Evolutionary conservation across 768 basidiomycete genomes (phyloP).

Genomic region (Agaricus bisporus): DNA sequence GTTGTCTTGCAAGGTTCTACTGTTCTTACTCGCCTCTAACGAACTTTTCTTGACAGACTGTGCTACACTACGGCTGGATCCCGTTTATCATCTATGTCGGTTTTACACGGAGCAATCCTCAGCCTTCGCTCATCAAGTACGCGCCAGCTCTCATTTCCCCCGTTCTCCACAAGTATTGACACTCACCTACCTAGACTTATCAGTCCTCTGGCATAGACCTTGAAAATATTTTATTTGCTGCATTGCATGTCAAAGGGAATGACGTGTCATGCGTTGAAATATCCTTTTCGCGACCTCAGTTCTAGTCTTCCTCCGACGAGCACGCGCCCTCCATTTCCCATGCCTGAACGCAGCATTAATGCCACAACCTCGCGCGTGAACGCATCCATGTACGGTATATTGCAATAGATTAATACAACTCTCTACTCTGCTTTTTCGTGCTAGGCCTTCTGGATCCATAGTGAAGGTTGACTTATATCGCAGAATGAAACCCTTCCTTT

Average conservation of each 20-base stretch:
- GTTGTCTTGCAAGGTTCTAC: conserved; percentile 21
- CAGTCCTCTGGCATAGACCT: conserved; percentile 78
- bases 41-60: conserved; percentile 45
- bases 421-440: not conserved
- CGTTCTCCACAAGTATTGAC: conserved; percentile 6
- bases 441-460: not conserved
- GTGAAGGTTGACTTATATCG: not conserved
- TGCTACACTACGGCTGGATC: conserved; percentile 94
- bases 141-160: conserved; percentile 23
- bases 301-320: not conserved
- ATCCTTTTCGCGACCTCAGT: conserved; percentile 10
- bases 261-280: not conserved
- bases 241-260: not conserved
- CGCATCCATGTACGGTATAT: conserved; percentile 9
- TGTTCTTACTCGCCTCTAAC: not conserved
- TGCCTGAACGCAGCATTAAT: not conserved
- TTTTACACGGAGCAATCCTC: conserved; percentile 87
- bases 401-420: conserved; percentile 9
- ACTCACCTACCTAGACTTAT: conserved; percentile 59
- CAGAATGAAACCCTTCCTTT: no score
- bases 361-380: conserved; percentile 5
- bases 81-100: conserved; percentile 95
- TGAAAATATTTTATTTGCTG: conserved; percentile 15
- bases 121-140: conserved; percentile 93
- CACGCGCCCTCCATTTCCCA: not conserved